Evolutionary conservation across 2,329 filamentous ascomycete genomes (phyloP), one percentile per base, ranked within the genome.

Genomic region (Chaetomium strumarium): DNA sequence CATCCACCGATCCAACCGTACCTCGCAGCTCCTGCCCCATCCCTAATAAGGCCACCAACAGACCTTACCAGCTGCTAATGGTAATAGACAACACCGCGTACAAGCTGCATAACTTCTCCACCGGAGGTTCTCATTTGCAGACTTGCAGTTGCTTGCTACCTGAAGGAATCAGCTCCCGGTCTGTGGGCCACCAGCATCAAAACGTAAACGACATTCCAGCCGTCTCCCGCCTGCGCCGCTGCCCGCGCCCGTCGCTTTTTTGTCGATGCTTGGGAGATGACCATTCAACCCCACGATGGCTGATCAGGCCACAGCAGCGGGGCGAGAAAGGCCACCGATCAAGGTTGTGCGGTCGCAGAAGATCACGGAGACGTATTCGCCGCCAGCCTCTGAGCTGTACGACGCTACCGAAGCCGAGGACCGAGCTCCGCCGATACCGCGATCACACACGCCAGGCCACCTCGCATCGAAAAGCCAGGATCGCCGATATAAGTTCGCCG

Each of bases 381-480:
- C 49, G 63, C 68, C 55, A 66, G 67, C 56, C 65, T 67, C 56
- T 65, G 56, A 62, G 41, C 65, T 66, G n/a, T 60, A 59, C 49
- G 59, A 63, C 42, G 56, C 54, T 37, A 60, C 58, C 48, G 68
- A 71, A 52, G 63, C 64, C 53, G 67, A 58, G 52, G 69, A 70
- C 55, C 68, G 64, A 51, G 62, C 63, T 16, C 62, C 65, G 49
- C 68, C 74, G 44, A 64, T 78, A 41, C 70, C 74, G 29, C 75
- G 81, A 59, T 83, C 76, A 63, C 81, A 84, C 64, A 84, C 81
- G 1, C 81, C 81, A 1, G 80, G 81, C 52, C 80, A 83, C 61
- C 72, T 84, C 38, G 70, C 81, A 12, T 75, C 77, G 58, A 83
- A 78, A 69, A 81, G 77, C 67, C 75, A 77, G 55, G 72, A 75